These are phyloP conservation scores for Hemileccinum impolitum DNA, from an alignment of 768 basidiomycete genomes.

Conservation along the genomic window DNA sequence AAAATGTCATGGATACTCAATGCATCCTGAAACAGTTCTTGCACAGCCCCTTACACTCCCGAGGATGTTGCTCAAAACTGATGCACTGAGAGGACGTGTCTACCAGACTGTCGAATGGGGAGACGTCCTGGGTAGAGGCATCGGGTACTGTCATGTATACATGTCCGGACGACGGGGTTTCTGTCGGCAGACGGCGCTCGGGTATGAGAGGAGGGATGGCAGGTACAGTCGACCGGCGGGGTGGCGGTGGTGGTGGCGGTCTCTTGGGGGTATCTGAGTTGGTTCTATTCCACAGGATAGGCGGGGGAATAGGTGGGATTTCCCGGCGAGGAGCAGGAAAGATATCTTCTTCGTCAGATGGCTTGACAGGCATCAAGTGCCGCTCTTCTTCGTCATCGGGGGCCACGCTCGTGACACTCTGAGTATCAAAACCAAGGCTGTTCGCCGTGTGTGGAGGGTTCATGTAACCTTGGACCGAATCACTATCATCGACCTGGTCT, in stretches of 20 bases:
- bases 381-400: constrained; percentile 45
- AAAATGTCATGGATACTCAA: background rate
- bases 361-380: constrained; percentile 28
- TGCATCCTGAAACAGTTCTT: constrained; percentile 63
- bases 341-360: constrained; percentile 23
- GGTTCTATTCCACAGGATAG: constrained; percentile 23
- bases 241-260: constrained; percentile 56
- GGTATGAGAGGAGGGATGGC: constrained; percentile 46
- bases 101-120: constrained; percentile 64
- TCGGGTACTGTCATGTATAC: constrained; percentile 29
- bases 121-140: constrained; percentile 40
- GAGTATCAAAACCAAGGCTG: constrained; percentile 31
- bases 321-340: constrained; percentile 20
- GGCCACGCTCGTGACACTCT: constrained; percentile 41
- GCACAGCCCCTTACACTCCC: constrained; percentile 63
- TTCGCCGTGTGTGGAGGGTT: constrained; percentile 25
- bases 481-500: constrained; percentile 26
- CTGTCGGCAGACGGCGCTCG: constrained; percentile 32
- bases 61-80: constrained; percentile 64
- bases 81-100: constrained; percentile 47
- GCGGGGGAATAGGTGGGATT: constrained; percentile 6
- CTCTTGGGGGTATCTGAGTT: constrained; percentile 33
- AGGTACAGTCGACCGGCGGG: constrained; percentile 41
- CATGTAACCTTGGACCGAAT: constrained; percentile 12
- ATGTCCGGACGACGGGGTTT: constrained; percentile 13